These are phyloP conservation scores for Quercus parvula DNA, from an alignment of 306 rosid species.

Conservation along the genomic window DNA sequence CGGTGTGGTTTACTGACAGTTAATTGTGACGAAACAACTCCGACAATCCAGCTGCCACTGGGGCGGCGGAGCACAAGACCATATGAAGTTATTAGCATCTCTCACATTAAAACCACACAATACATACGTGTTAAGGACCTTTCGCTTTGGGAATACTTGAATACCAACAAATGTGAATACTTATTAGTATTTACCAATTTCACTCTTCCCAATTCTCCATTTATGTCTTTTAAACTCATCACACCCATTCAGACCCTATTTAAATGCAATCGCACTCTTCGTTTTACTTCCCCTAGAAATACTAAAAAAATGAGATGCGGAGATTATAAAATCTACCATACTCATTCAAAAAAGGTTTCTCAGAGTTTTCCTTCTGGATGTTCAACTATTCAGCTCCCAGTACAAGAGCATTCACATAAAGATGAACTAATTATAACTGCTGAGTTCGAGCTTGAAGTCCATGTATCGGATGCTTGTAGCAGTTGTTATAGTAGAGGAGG, in stretches of 20 bases:
- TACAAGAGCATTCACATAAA: neutral
- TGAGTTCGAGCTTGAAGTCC: neutral
- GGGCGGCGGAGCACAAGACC: rapidly evolving
- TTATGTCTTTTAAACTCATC: neutral
- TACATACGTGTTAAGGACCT: neutral
- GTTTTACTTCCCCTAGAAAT: neutral
- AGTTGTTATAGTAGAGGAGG: rapidly evolving
- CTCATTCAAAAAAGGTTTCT: neutral
- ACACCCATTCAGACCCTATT: neutral
- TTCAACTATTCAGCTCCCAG: constrained; percentile 31
- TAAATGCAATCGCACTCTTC: constrained; percentile 5
- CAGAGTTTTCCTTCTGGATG: neutral
- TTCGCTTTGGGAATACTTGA: neutral
- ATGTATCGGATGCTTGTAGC: neutral
- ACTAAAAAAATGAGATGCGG: neutral
- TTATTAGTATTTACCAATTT: neutral
- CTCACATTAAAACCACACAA: neutral
- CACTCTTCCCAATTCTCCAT: neutral
- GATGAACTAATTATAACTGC: neutral
- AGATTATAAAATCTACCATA: neutral
- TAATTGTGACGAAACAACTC: neutral
- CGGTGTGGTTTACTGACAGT: neutral
- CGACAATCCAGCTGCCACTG: neutral
- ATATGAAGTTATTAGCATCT: neutral
- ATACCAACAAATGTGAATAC: neutral